Percentiles rank a stretch among this genome's conserved stretches.
Evolutionary conservation across 2,329 filamentous ascomycete genomes (phyloP).

Genomic region (Hypoxylon sp.): DNA sequence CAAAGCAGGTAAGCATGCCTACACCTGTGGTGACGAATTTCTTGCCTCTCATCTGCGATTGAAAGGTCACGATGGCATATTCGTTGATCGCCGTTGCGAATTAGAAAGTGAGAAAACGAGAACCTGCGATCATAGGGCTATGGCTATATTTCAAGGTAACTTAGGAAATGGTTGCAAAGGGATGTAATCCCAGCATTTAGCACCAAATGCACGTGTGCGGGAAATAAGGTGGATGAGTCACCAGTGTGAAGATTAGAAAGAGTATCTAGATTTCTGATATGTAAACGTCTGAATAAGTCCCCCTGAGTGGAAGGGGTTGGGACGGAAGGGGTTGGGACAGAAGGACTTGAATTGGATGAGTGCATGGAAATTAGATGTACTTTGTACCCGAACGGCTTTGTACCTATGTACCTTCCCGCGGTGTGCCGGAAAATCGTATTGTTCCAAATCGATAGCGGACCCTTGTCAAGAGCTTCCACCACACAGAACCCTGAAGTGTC

Average conservation of each 20-base stretch:
- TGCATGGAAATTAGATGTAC: too few species aligned
- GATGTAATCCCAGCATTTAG: neutral
- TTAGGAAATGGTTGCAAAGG: too few species aligned
- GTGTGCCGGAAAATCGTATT: slow-evolving; percentile 29
- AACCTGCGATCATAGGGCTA: too few species aligned
- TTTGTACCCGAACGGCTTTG: neutral
- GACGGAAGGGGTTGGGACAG: too few species aligned
- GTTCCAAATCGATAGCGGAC: slow-evolving; percentile 10
- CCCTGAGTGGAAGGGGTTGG: too few species aligned
- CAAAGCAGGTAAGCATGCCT: slow-evolving; percentile 44
- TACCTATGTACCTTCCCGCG: slow-evolving; percentile 3
- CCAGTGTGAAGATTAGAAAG: too few species aligned
- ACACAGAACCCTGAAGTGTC: neutral
- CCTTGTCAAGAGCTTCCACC: neutral
- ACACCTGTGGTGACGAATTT: slow-evolving; percentile 49
- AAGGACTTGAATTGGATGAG: too few species aligned
- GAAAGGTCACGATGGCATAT: slow-evolving; percentile 48
- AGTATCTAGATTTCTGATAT: too few species aligned
- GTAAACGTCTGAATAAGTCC: too few species aligned
- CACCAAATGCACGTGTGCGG: neutral
- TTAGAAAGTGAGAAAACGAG: too few species aligned
- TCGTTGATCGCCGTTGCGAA: slow-evolving; percentile 43
- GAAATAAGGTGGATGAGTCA: too few species aligned
- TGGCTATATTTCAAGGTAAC: too few species aligned
- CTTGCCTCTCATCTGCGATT: slow-evolving; percentile 42